phyloP scores from a whole-genome alignment of 2,329 filamentous ascomycete species.

The Paraphaeosphaeria minitans region DNA sequence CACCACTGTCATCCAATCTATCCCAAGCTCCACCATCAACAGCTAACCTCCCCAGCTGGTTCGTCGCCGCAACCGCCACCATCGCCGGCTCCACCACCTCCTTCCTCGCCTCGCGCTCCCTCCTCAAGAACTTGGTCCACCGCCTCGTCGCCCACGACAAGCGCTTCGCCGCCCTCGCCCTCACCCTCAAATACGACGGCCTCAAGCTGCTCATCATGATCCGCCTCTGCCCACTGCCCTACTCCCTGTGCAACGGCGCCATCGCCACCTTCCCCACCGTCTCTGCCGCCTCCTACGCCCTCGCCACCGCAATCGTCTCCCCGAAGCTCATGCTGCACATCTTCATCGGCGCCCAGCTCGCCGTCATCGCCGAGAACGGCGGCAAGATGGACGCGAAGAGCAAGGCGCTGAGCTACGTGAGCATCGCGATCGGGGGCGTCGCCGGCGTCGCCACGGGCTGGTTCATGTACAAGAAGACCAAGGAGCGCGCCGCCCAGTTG shows the following conservation, averaged over 20 bases:
- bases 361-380: conserved; percentile 79
- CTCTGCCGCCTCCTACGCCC: conserved; percentile 72
- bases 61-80: conserved; percentile 78
- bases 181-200: conserved; percentile 89
- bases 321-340: conserved; percentile 91
- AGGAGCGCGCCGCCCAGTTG: conserved; percentile 55
- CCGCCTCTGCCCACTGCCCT: conserved; percentile 88
- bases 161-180: conserved; percentile 83
- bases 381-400: conserved; percentile 80
- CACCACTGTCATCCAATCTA: too few species aligned
- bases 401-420: conserved; percentile 81
- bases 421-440: conserved; percentile 73
- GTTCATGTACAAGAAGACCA: conserved; percentile 76
- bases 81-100: conserved; percentile 77
- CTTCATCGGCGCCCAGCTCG: conserved; percentile 86
- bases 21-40: too few species aligned
- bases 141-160: conserved; percentile 80
- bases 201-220: conserved; percentile 89
- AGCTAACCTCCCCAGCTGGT: conserved; percentile 67
- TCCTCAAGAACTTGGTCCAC: conserved; percentile 79
- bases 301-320: conserved; percentile 79
- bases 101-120: conserved; percentile 79
- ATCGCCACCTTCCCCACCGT: conserved; percentile 93
- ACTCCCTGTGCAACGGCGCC: conserved; percentile 91
- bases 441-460: conserved; percentile 78